These are phyloP conservation scores for Monosporascus ibericus DNA, from an alignment of 2,329 filamentous ascomycete species.

Conservation along the genomic window DNA sequence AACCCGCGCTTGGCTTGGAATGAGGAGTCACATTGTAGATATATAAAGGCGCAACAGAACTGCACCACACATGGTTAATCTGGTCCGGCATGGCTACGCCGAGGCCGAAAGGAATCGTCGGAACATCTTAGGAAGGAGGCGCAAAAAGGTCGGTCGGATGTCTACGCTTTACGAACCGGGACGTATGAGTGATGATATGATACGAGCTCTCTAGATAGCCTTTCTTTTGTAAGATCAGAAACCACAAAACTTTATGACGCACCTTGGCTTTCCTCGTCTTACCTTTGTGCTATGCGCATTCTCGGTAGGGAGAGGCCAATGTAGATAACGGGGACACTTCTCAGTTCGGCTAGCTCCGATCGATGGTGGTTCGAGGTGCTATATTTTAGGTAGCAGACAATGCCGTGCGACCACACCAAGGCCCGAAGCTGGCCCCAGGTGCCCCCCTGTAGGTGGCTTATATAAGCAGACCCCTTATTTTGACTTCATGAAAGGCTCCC, in stretches of 20 bases:
- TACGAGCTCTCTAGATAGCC: slow-evolving; percentile 11
- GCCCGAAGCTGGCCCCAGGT: no score
- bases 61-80: slow-evolving; percentile 3
- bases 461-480: no score
- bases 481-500: no score
- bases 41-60: slow-evolving; percentile 11
- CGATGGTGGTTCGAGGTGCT: no score
- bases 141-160: slow-evolving; percentile 8
- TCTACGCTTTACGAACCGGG: slow-evolving; percentile 22
- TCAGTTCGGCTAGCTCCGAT: no score
- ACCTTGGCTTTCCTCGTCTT: neutral
- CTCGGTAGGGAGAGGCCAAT: no score
- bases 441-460: no score
- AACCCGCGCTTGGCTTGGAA: slow-evolving; percentile 1
- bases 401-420: no score
- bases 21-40: slow-evolving; percentile 11
- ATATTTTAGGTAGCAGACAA: no score
- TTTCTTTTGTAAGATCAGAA: neutral
- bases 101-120: slow-evolving; percentile 2
- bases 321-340: no score
- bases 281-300: slow-evolving; percentile 1
- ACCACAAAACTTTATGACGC: no score
- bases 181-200: slow-evolving; percentile 29
- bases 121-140: slow-evolving; percentile 7
- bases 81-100: slow-evolving; percentile 1